These are phyloP conservation scores for Pluteus cervinus DNA, from an alignment of 768 basidiomycete genomes.

Conservation along the genomic window DNA sequence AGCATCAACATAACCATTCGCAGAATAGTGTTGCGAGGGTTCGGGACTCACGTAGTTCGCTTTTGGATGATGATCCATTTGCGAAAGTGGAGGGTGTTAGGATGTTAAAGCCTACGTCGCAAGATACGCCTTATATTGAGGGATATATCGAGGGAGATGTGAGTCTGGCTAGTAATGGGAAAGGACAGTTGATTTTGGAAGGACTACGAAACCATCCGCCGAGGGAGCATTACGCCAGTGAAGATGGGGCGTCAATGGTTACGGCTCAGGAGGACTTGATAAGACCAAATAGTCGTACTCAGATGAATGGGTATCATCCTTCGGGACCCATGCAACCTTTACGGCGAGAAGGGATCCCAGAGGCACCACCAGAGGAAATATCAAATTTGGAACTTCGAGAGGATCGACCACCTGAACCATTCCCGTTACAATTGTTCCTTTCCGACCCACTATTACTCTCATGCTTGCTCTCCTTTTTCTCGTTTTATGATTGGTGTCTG, in stretches of 20 bases:
- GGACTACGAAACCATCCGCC: constrained; percentile 4
- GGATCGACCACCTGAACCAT: constrained; percentile 26
- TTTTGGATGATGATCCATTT: constrained; percentile 48
- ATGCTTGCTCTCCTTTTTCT: constrained; percentile 49
- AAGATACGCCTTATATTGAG: no score
- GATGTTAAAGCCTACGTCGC: constrained; percentile 28
- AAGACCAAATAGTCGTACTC: no score
- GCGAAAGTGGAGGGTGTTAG: constrained; percentile 48
- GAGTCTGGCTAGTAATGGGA: constrained; percentile 5
- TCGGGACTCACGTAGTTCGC: constrained; percentile 25
- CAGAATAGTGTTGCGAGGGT: no score
- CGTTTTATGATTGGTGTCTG: constrained; percentile 69
- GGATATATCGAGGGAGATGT: no score
- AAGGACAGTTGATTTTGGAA: constrained; percentile 7
- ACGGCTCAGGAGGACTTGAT: constrained; percentile 4
- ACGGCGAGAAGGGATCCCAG: no score
- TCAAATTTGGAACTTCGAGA: constrained; percentile 14
- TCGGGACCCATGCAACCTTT: no score
- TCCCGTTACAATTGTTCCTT: constrained; percentile 55
- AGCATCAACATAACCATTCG: no score
- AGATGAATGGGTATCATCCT: no score
- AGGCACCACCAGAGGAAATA: constrained; percentile 2
- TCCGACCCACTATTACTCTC: constrained; percentile 45
- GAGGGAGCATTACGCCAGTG: constrained; percentile 5
- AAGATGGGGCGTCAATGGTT: constrained; percentile 3